Base-by-base conservation (phyloP, 805 yeast genomes). In the Suhomyces xylopsoci region DNA sequence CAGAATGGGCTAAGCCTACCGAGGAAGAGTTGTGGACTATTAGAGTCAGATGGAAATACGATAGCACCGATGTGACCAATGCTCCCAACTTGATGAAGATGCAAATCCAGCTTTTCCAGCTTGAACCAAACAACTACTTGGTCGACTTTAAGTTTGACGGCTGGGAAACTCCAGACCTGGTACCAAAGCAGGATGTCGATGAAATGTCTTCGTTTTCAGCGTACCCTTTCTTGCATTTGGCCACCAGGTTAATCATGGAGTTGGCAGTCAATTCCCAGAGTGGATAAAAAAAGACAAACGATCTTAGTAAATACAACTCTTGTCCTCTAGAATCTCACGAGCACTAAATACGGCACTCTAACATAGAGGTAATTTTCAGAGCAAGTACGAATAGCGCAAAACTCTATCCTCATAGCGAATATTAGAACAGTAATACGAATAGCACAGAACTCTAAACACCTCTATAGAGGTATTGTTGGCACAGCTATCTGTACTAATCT, bases 81-180 rank as follows among this genome's bases (percentile, higher is more conserved):
- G 76, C 80, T 12, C 88, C 91, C 7, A 96, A 90, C 67, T 74
- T 87, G 74, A 88, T 93, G 93, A 93, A 88, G 73, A 93, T 94
- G 97, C 94, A 92, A 62, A 94, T 94, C 54, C 99, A 94, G 68
- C 78, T 94, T 53, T 94, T 93, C 71, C 97, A 93, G 67, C 78
- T 94, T 57, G 99, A 94, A 66, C 97, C 96, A 45, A 93, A 94
- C 69, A 93, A 93, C 66, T 94, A 94, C 65, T 77, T 94, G 49
- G 98, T 94, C 8, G 99, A 94, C 69, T 94, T 94, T 77, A 94
- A 94, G 70, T 94, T 93, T 66, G 98, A 93, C 67, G 98, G 98
- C 1, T 93, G 97, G 96, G 97, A 92, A 65, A 78, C 72, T 48
- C 62, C 71, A 25, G 70, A 71, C 25, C 71, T 65, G 43, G 47